These are phyloP conservation scores for Pythium phragmitis DNA, from an alignment of 352 stramenopile species.

Conservation along the genomic window DNA sequence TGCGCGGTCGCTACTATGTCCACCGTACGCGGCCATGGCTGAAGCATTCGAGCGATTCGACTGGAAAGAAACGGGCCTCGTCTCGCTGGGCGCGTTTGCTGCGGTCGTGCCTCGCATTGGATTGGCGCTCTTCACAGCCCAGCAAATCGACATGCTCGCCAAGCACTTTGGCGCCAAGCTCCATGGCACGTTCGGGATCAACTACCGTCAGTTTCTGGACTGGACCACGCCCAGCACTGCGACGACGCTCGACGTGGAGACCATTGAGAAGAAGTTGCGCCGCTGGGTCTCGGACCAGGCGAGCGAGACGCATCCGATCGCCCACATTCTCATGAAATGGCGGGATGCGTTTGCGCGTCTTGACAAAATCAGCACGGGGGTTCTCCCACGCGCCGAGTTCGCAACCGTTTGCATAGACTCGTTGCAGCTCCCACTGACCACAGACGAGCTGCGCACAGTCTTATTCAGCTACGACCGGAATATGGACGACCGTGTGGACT, in stretches of 20 bases:
- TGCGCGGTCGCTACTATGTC: conserved; percentile 44
- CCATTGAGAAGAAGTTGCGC: conserved; percentile 51
- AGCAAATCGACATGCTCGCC: conserved; percentile 43
- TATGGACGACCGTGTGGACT: conserved; percentile 53
- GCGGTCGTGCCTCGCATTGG: conserved; percentile 35
- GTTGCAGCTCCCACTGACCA: conserved; percentile 40
- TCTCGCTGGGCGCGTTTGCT: conserved; percentile 52
- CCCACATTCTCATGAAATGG: conserved; percentile 42
- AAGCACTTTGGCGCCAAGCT: conserved; percentile 54
- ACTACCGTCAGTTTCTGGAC: conserved; percentile 67
- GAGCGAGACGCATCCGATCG: conserved; percentile 33
- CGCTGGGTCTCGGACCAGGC: conserved; percentile 33
- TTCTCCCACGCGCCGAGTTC: conserved; percentile 42
- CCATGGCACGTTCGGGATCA: conserved; percentile 51
- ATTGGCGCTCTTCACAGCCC: conserved; percentile 45
- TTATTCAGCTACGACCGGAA: conserved; percentile 57
- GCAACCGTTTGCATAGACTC: conserved; percentile 33
- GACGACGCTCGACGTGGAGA: conserved; percentile 33
- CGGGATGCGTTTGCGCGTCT: conserved; percentile 35
- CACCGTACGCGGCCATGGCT: conserved; percentile 35
- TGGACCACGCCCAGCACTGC: conserved; percentile 48
- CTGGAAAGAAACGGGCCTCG: conserved; percentile 47
- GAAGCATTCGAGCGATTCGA: conserved; percentile 64
- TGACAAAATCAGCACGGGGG: conserved; percentile 25
- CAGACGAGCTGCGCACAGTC: conserved; percentile 50